Base-by-base conservation (phyloP, 2,329 filamentous ascomycete species). In the Chaetomiaceae sp. region DNA sequence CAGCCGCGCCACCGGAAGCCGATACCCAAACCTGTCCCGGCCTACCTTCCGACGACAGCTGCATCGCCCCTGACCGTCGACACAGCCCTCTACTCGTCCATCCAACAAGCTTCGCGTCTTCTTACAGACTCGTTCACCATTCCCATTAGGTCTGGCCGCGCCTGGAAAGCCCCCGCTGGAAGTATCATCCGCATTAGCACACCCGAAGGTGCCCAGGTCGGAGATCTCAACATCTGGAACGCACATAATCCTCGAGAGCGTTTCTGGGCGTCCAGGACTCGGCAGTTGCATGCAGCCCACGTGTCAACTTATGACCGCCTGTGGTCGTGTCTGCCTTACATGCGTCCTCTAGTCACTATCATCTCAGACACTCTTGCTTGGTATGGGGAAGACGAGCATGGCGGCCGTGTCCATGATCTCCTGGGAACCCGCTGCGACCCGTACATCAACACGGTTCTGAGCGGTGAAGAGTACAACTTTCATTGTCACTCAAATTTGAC, bases 401-500 rank as follows among this genome's bases (percentile, higher is more conserved):
- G 87, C 60, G 74, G 87, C 44, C 69, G 81, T 51, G 76, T 87
- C 33, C 88, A 95, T 70, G 89, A 95, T 69, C 72, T 95, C 19
- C 72, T 95, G 4, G 89, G 88, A 31, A 95, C 88, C 21, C 74
- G 89, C 38, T 95, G 89, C 67, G 89, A 93, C 68, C 88, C 88
- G 1, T 95, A 93, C 64, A 85, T 93, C 64, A 89, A 88, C 65
- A 74, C 79, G 33, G 76, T 93, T 55, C 78, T 95, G 46, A 81
- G 77, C 3, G 82, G 82, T n/a, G 75, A 79, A 44, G 74, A 75
- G 27, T 93, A 89, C 64, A 85, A 93, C 65, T 92, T 80, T 66
- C 87, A 93, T 65, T 95, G 89, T 66, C 88, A 92, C 63, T 89
- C 85, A 2, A 95, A 95, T 65, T 76, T 95, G 10, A 82, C 81